Evolutionary conservation across 352 stramenopile genomes (phyloP).

Genomic region (Pythium volutum): DNA sequence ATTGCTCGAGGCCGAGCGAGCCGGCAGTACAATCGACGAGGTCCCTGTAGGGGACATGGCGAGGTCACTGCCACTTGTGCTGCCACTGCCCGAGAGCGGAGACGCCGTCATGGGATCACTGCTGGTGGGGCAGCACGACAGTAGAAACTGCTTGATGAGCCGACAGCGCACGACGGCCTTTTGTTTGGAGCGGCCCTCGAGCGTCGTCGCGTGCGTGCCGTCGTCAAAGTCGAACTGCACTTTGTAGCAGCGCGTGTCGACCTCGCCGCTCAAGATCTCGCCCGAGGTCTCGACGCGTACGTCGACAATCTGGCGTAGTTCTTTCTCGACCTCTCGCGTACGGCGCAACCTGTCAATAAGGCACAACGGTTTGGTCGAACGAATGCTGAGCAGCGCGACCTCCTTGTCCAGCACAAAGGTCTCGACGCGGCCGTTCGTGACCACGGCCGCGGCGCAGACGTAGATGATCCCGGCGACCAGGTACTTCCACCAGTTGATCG

Average conservation of each 20-base stretch:
- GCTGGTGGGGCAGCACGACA: slow-evolving; percentile 9
- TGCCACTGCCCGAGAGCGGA: slow-evolving; percentile 6
- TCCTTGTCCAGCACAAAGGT: slow-evolving; percentile 62
- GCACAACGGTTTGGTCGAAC: slow-evolving; percentile 53
- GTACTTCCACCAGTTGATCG: slow-evolving; percentile 66
- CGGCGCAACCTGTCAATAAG: slow-evolving; percentile 32
- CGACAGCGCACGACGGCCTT: slow-evolving; percentile 51
- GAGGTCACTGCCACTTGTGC: slow-evolving; percentile 4
- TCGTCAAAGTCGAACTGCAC: slow-evolving; percentile 76
- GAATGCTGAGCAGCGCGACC: slow-evolving; percentile 30
- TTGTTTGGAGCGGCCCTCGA: slow-evolving; percentile 61
- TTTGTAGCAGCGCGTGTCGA: slow-evolving; percentile 69
- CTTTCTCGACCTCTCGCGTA: slow-evolving; percentile 39
- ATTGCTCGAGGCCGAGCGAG: slow-evolving; percentile 18
- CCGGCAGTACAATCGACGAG: slow-evolving; percentile 6
- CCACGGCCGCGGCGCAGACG: slow-evolving; percentile 35
- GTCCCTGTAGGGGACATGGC: neutral
- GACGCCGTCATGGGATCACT: neutral
- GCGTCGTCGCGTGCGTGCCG: slow-evolving; percentile 40
- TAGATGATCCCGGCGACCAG: slow-evolving; percentile 53
- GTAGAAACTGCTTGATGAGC: slow-evolving; percentile 54
- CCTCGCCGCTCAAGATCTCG: slow-evolving; percentile 58
- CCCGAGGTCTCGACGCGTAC: slow-evolving; percentile 61
- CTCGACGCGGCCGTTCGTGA: slow-evolving; percentile 56
- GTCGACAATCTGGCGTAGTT: slow-evolving; percentile 54